phyloP scores from a whole-genome alignment of 345 rosid species.

The Ceriops zippeliana region DNA sequence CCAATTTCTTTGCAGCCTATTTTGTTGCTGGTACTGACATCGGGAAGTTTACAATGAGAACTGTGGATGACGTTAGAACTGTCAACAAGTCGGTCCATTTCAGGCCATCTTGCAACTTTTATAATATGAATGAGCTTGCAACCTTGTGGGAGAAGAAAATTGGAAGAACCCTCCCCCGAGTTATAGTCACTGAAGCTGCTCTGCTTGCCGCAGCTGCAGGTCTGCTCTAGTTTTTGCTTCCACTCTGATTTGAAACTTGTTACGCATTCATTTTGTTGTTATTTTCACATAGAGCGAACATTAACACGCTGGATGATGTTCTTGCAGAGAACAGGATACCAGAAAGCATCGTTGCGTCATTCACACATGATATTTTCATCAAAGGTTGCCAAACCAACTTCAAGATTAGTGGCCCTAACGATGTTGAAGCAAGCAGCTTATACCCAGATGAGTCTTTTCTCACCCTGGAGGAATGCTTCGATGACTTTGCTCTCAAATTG shows the following conservation, averaged over 20 bases:
- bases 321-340: constrained; percentile 54
- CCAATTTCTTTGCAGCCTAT: constrained; percentile 37
- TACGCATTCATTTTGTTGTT: too few relatives aligned
- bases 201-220: constrained; percentile 59
- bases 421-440: constrained; percentile 38
- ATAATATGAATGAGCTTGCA: constrained; percentile 66
- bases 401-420: constrained; percentile 30
- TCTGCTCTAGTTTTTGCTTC: constrained; percentile 1
- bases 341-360: constrained; percentile 57
- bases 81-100: constrained; percentile 57
- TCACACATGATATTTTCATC: constrained; percentile 74
- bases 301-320: too few relatives aligned
- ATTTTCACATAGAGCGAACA: too few relatives aligned
- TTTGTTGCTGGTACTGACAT: constrained; percentile 65
- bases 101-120: constrained; percentile 45
- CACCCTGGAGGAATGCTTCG: constrained; percentile 53
- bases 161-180: constrained; percentile 51
- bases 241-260: too few relatives aligned
- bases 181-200: constrained; percentile 42
- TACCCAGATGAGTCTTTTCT: constrained; percentile 48
- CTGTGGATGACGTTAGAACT: constrained; percentile 45
- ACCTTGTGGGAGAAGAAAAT: constrained; percentile 62
- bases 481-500: constrained; percentile 36
- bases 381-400: constrained; percentile 62
- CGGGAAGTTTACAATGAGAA: constrained; percentile 61